Conservation (phyloP, 805 yeast genomes). For the Debaryomyces castellii region DNA sequence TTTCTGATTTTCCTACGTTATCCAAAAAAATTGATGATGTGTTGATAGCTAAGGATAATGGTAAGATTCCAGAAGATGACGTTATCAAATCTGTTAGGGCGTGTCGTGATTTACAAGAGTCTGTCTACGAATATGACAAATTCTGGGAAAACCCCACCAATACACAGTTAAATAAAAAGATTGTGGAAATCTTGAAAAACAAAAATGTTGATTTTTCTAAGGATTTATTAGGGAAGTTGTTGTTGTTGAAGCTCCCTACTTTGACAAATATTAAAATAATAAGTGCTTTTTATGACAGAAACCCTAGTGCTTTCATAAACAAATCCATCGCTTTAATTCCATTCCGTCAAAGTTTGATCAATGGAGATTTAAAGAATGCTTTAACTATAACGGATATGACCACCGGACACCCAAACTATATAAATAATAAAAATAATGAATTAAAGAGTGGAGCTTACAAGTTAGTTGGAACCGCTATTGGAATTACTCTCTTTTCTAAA, state of each 20-base stretch:
- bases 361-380: constrained; percentile 58
- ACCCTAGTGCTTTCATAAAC: constrained; percentile 29
- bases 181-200: constrained; percentile 19
- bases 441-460: constrained; percentile 29
- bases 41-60: background rate
- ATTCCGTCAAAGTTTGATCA: constrained; percentile 55
- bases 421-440: constrained; percentile 29
- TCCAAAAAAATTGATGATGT: background rate
- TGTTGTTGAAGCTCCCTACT: constrained; percentile 34
- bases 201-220: constrained; percentile 19
- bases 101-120: constrained; percentile 19
- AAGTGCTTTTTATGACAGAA: constrained; percentile 21
- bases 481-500: constrained; percentile 37
- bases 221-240: constrained; percentile 24
- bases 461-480: constrained; percentile 30
- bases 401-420: constrained; percentile 55
- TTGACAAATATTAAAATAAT: constrained; percentile 27
- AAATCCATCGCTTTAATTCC: constrained; percentile 56
- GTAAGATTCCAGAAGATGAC: constrained; percentile 2
- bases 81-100: constrained; percentile 21
- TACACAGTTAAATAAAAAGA: constrained; percentile 16
- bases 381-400: constrained; percentile 59
- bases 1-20: constrained; percentile 1
- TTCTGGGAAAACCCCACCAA: constrained; percentile 21
- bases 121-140: constrained; percentile 19